Percentiles rank a stretch among this genome's conserved stretches.
Evolutionary conservation across 768 basidiomycete species (phyloP).

Genomic region (Russula abietina): DNA sequence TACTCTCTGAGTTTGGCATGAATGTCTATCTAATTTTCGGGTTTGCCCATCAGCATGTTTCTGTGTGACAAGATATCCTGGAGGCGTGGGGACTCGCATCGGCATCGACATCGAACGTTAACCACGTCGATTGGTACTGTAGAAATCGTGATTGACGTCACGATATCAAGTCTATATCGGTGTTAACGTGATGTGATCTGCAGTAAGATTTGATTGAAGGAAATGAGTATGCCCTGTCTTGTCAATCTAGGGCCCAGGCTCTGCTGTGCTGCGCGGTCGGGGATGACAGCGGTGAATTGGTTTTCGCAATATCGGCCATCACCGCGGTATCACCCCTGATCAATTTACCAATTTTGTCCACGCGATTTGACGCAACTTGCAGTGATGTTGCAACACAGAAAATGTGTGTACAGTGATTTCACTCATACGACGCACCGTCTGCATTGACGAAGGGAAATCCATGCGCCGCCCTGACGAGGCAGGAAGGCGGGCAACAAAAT

Average conservation of each 20-base stretch:
- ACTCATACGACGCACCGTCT: background rate
- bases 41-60: background rate
- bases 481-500: background rate
- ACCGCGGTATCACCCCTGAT: background rate
- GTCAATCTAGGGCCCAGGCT: background rate
- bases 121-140: background rate
- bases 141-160: background rate
- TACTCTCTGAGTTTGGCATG: conserved; percentile 19
- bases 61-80: background rate
- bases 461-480: background rate
- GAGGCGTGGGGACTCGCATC: background rate
- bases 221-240: background rate
- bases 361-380: background rate
- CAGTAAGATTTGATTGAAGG: background rate
- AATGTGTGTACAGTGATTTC: background rate
- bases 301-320: background rate
- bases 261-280: background rate
- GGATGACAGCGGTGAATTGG: background rate
- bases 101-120: background rate
- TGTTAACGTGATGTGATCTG: conserved; percentile 4
- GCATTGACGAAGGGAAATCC: background rate
- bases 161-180: background rate
- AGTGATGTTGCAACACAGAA: background rate
- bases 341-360: background rate
- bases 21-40: background rate